Evolutionary conservation across 768 basidiomycete genomes (phyloP), one percentile per base, ranked within the genome.

Genomic region (Pholiota microspora): DNA sequence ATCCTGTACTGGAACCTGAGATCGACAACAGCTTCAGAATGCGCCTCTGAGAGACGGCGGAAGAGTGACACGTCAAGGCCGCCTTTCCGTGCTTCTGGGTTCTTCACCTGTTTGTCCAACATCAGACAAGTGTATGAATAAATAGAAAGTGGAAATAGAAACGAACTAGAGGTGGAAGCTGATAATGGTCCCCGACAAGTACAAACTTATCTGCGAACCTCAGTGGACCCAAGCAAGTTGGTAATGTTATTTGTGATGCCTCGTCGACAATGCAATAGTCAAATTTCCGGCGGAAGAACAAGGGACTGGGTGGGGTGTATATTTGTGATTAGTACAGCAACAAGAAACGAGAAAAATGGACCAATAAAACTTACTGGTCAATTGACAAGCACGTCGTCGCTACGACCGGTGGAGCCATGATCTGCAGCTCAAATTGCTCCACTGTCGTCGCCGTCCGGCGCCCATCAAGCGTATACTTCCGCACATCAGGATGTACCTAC

Each of bases 181-280:
- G 97, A 73, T 89, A 93, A 71, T 99, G 97, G 66, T 98, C 97
- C 6, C 97, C 97, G 15, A 98, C 96, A 10, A 98, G 85, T 4
- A 98, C 83, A 60, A 98, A 99, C 36, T 80, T 92, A 48, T 94
- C 82, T 1, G 95, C 94, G 62, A 88, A 92, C 0, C 94, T 85
- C 2, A 98, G 73, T 0, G 97, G 97, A 4, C 97, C 97, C 1
- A 98, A 76, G 63, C 94, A 98, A 0, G 94, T 96, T 0, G 97
- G 97, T 1, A 98, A 71, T 0, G 97, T 98, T 59, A 98, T 94
- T 66, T 98, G 96, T 0, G 97, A 98, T 0, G 97, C 97, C 68
- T 99, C 97, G 58, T 98, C 97, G 15, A 99, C 88, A 53, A 99
- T 97, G 71, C 96, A 98, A 63, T 92, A 94, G 67, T 99, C 94